phyloP scores from a whole-genome alignment of 306 rosid genomes.

The Lotus japonicus region DNA sequence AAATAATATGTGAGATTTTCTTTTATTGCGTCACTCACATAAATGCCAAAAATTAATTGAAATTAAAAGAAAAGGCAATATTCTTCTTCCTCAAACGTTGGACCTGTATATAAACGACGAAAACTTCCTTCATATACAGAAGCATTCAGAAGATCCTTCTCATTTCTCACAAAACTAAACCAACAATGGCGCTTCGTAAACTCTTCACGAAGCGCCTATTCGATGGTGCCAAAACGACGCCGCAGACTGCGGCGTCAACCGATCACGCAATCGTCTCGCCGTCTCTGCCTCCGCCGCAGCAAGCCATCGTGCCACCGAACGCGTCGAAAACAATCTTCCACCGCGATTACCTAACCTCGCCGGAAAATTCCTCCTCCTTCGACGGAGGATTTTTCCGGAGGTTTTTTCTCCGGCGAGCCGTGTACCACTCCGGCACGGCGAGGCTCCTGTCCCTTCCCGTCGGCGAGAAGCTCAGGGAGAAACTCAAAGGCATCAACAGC shows the following conservation, averaged over 20 bases:
- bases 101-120: conserved; percentile 23
- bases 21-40: not conserved
- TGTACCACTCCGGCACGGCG: conserved; percentile 28
- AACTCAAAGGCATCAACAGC: conserved; percentile 25
- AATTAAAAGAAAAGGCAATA: not conserved
- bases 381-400: conserved; percentile 42
- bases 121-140: not conserved
- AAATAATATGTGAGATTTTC: not conserved
- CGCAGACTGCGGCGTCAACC: not conserved
- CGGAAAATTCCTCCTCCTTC: conserved; percentile 24
- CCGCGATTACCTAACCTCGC: conserved; percentile 31
- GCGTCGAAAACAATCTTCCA: conserved; percentile 26
- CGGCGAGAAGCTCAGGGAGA: conserved; percentile 51
- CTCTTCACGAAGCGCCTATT: conserved; percentile 33
- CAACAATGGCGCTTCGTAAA: conserved; percentile 65
- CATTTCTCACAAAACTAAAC: not conserved
- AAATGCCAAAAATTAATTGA: not conserved
- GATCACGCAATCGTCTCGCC: not conserved
- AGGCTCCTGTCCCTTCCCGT: conserved; percentile 38
- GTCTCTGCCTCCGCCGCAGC: conserved; percentile 6
- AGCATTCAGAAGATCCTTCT: not conserved
- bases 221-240: conserved; percentile 12
- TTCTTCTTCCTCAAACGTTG: conserved; percentile 25
- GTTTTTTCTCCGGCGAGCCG: conserved; percentile 40
- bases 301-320: conserved; percentile 13